These are phyloP conservation scores for Colletotrichum orchidophilum DNA, from an alignment of 2,329 filamentous ascomycete species.

Conservation along the genomic window DNA sequence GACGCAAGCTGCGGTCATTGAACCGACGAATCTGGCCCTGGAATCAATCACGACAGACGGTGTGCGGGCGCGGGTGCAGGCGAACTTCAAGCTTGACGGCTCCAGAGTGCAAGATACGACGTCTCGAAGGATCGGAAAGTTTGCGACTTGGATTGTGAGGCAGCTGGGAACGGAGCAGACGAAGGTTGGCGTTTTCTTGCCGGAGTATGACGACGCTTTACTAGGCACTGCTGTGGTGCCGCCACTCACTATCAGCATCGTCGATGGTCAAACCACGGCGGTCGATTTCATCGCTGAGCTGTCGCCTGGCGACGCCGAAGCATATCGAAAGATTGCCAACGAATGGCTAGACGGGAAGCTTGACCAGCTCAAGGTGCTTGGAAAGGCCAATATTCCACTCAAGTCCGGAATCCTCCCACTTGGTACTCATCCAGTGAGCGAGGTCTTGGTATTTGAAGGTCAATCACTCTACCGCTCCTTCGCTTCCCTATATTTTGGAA, in stretches of 20 bases:
- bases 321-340: slow-evolving; percentile 82
- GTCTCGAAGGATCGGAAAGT: slow-evolving; percentile 78
- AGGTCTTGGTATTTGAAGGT: slow-evolving; percentile 86
- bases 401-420: slow-evolving; percentile 83
- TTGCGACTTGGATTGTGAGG: slow-evolving; percentile 82
- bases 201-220: slow-evolving; percentile 81
- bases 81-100: slow-evolving; percentile 83
- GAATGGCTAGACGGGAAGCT: slow-evolving; percentile 88
- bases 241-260: slow-evolving; percentile 77
- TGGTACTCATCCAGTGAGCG: slow-evolving; percentile 78
- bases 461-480: slow-evolving; percentile 74
- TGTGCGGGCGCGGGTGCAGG: slow-evolving; percentile 81
- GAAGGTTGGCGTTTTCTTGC: slow-evolving; percentile 79
- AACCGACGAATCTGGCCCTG: slow-evolving; percentile 85
- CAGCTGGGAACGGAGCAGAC: slow-evolving; percentile 80
- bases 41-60: slow-evolving; percentile 85
- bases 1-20: slow-evolving; percentile 81
- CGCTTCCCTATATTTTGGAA: slow-evolving; percentile 68
- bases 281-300: slow-evolving; percentile 84
- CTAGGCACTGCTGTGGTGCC: slow-evolving; percentile 83
- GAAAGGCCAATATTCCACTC: slow-evolving; percentile 76
- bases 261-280: slow-evolving; percentile 79
- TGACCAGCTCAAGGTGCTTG: slow-evolving; percentile 74
- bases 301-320: slow-evolving; percentile 78
- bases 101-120: slow-evolving; percentile 75